phyloP scores from a whole-genome alignment of 371 early-diverging fungal genomes.

The Entomophthora muscae region DNA sequence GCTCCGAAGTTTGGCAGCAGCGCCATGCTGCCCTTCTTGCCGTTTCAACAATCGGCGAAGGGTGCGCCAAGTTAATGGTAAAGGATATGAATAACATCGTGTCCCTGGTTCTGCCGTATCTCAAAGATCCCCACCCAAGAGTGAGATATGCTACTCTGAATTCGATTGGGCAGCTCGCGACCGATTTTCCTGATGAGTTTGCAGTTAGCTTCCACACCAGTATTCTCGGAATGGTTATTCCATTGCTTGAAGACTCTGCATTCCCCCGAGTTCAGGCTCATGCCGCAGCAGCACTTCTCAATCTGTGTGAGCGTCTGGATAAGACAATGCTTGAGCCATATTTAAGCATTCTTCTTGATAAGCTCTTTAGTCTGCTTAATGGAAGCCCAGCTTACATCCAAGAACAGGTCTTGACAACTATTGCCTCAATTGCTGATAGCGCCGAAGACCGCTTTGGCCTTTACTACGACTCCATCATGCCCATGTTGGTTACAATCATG shows the following conservation, averaged over 20 bases:
- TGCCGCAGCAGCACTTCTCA: conserved; percentile 91
- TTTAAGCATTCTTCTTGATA: conserved; percentile 72
- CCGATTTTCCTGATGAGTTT: conserved; percentile 78
- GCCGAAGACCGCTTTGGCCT: conserved; percentile 73
- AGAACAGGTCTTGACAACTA: conserved; percentile 93
- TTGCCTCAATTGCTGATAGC: conserved; percentile 93
- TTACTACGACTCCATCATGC: conserved; percentile 88
- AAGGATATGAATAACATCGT: conserved; percentile 72
- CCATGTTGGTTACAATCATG: conserved; percentile 69
- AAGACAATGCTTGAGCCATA: conserved; percentile 64
- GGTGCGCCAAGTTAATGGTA: conserved; percentile 82
- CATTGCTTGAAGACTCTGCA: conserved; percentile 59
- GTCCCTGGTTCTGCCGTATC: conserved; percentile 55
- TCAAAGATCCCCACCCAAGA: conserved; percentile 84
- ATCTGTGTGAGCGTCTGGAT: conserved; percentile 79
- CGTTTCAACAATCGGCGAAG: conserved; percentile 89
- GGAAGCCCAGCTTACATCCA: conserved; percentile 76
- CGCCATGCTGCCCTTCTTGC: conserved; percentile 89
- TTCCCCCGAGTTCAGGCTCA: conserved; percentile 84
- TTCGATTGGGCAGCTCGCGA: conserved; percentile 89
- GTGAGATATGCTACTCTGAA: conserved; percentile 94
- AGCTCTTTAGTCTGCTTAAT: conserved; percentile 60
- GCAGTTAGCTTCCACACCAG: conserved; percentile 62
- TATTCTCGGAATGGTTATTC: conserved; percentile 60
- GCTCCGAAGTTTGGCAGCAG: conserved; percentile 73